Base-by-base conservation (phyloP, 148 eudicot species). In the Simmondsia chinensis region DNA sequence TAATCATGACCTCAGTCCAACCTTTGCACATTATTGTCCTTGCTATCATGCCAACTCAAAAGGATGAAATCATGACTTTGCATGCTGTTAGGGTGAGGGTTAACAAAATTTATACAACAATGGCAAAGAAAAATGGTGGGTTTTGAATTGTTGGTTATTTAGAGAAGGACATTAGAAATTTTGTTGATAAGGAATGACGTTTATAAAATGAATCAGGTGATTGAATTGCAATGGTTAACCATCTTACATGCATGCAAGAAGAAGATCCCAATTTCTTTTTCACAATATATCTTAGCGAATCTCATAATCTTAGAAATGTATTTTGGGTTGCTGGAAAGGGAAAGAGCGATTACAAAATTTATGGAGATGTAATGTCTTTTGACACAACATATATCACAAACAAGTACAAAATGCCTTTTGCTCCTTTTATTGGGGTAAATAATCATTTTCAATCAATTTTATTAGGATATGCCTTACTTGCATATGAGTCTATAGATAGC, bases 261-360 rank as follows among this genome's bases (percentile, higher is more conserved):
- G 11, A 20, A 2, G 22, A 16, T 14, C 25, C 10, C 2, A 14
- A 21, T 7, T 20, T 40, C 13, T 40, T 40, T 18, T 40, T 3
- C 22, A 14, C 20, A 7, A 41, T 41, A 9, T 6, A 20, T 41
- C 8, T 7, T 3, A 9, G 23, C 12, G 14, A 41, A 1, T 4
- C 20, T 1, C 2, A 10, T 21, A 41, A 2, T 5, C 10, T 41
- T 2, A 21, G 16, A 9, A 41, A 41, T 41, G 45, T 41, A 9
- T 20, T 41, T 20, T 41, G 45, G 45, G 45, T 41, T 3, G 45
- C 20, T 41, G 45, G 13, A 2, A 41, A 28, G 6, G 23, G 45
- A 10, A 10, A 8, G 14, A 28, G 27, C 6, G 27, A 26, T 0
- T 41, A 41, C 14, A 21, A 41, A n/a, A 28, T 20, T 1, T 41